Base-by-base conservation (phyloP, 2,329 filamentous ascomycete species). In the Pleomassaria siparia region DNA sequence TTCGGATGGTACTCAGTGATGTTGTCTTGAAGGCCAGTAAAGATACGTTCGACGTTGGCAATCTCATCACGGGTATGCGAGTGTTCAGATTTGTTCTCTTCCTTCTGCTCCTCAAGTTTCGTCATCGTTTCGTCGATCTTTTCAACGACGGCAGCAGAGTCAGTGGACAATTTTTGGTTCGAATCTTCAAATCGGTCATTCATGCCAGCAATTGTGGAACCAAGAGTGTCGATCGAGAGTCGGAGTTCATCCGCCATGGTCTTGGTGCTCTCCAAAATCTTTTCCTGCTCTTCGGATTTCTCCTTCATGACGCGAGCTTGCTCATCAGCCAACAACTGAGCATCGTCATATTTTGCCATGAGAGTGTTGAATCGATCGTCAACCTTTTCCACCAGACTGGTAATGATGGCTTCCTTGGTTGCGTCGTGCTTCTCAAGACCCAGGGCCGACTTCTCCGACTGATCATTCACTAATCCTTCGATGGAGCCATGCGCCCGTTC, bases 261-360 rank as follows among this genome's bases (percentile, higher is more conserved):
- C 72, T 91, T 96, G 21, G 88, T 92, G 51, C 80, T 82, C 13
- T 84, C 78, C 7, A 95, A 76, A 4, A 90, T 83, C 46, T 88
- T 85, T 49, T 91, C 83, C 53, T 91, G 85, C 54, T 87, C 82
- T 26, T 81, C 74, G 25, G 89, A 84, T 48, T 88, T 86, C 54
- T 88, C 85, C 58, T 92, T 89, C 44, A 84, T 83, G 26, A 86
- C 80, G 55, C 85, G 84, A 40, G 85, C 81, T 59, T 88, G 88
- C 40, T 88, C 86, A 36, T 95, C 88, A 24, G 89, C 80, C 7
- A 83, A 76, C 16, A 80, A 74, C 63, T 95, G 88, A 53, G 91
- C 86, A 51, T 94, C 89, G 46, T 96, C 91, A 63, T 96, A 95
- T 68, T 95, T 96, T 57, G 80, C 77, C 67, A 95, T 83, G 20